phyloP scores from a whole-genome alignment of 257 asterid genomes.

The Echium plantagineum region DNA sequence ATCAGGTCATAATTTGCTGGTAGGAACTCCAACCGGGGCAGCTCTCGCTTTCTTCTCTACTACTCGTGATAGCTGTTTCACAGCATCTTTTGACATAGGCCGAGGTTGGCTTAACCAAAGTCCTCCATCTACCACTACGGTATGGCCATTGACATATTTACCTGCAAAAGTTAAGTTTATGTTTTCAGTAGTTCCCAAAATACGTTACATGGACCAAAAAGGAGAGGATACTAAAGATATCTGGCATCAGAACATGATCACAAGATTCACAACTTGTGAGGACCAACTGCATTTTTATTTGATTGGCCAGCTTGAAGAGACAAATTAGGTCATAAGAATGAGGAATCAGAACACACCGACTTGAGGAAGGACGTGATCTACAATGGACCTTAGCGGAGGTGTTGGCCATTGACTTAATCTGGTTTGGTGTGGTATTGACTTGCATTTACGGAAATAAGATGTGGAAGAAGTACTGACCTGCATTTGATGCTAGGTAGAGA shows the following conservation, averaged over 20 bases:
- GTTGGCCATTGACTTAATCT: not conserved
- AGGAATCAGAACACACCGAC: not conserved
- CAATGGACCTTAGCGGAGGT: not conserved
- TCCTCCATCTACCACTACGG: slow-evolving; percentile 64
- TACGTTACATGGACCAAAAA: too few relatives aligned
- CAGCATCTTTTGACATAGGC: slow-evolving; percentile 49
- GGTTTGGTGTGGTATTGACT: not conserved
- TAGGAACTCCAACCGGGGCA: slow-evolving; percentile 48
- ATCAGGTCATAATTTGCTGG: slow-evolving; percentile 45
- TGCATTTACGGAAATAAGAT: not conserved
- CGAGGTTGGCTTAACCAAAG: slow-evolving; percentile 72
- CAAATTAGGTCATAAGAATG: not conserved
- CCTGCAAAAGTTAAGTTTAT: slow-evolving; percentile 29
- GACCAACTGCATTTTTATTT: not conserved
- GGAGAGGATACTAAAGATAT: not conserved
- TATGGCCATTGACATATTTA: slow-evolving; percentile 60
- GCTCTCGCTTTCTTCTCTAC: slow-evolving; percentile 66
- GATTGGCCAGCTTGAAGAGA: not conserved
- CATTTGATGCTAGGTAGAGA: slow-evolving; percentile 70
- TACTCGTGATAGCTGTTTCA: slow-evolving; percentile 47
- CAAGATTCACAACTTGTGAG: too few relatives aligned
- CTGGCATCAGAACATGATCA: not conserved
- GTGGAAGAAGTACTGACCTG: slow-evolving; percentile 37
- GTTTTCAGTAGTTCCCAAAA: not conserved
- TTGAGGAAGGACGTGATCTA: not conserved